Percentiles rank a stretch among this genome's conserved stretches.
phyloP scores from a whole-genome alignment of 176 grass and related monocot genomes.

The Cenchrus americanus region DNA sequence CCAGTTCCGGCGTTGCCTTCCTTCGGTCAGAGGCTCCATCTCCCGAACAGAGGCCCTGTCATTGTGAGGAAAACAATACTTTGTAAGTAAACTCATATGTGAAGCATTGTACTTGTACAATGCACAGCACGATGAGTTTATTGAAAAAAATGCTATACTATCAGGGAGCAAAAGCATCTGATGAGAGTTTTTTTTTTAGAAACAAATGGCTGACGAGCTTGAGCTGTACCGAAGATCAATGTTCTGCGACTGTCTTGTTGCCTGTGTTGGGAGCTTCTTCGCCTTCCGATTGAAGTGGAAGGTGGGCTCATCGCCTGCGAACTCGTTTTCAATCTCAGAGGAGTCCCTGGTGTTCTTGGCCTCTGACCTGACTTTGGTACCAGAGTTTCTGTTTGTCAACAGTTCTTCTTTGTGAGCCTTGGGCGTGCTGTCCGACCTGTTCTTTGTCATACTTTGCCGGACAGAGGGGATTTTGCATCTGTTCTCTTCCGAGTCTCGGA shows the following conservation, averaged over 20 bases:
- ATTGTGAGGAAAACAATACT: background rate
- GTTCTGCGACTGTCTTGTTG: conserved; percentile 54
- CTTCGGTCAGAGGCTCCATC: conserved; percentile 55
- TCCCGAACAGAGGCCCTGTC: conserved; percentile 51
- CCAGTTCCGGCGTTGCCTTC: conserved; percentile 60
- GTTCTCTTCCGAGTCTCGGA: conserved; percentile 65
- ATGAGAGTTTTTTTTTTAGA: background rate
- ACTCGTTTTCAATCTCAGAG: conserved; percentile 62
- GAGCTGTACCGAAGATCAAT: conserved; percentile 41
- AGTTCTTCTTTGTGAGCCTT: conserved; percentile 40
- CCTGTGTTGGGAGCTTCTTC: conserved; percentile 43
- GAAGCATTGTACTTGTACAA: background rate
- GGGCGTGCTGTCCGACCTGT: conserved; percentile 32
- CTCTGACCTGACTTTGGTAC: conserved; percentile 27
- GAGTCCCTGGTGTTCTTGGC: conserved; percentile 31
- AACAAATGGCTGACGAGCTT: background rate
- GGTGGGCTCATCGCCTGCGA: conserved; percentile 32
- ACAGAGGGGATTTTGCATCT: conserved; percentile 33
- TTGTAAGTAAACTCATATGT: background rate
- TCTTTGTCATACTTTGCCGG: conserved; percentile 50
- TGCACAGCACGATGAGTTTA: background rate
- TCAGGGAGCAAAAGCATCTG: background rate
- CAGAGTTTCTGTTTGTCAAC: background rate
- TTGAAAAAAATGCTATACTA: background rate
- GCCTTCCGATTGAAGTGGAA: conserved; percentile 39